Evolutionary conservation across 2,329 filamentous ascomycete genomes (phyloP).

Genomic region (Penicillium sp.): DNA sequence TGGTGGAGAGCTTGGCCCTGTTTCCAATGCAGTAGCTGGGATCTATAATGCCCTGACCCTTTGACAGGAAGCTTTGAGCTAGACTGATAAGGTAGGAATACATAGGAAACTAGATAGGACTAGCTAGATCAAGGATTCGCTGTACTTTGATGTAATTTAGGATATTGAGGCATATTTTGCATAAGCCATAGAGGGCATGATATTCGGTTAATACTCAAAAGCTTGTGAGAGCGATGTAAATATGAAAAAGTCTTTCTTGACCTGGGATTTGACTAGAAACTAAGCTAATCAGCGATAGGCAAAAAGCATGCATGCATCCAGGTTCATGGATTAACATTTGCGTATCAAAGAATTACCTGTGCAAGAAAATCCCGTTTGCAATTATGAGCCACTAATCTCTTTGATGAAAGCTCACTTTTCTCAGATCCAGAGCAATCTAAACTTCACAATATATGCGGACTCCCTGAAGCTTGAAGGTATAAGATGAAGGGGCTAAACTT

Average conservation of each 20-base stretch:
- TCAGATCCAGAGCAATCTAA: background rate
- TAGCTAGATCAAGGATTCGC: too few species aligned
- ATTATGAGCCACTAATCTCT: too few species aligned
- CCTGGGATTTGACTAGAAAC: background rate
- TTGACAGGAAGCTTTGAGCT: too few species aligned
- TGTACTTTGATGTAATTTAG: too few species aligned
- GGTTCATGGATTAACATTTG: background rate
- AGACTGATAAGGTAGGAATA: too few species aligned
- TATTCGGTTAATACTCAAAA: background rate
- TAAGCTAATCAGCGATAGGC: background rate
- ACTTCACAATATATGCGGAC: background rate
- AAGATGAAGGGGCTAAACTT: background rate
- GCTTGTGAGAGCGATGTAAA: background rate
- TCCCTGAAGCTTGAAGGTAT: background rate
- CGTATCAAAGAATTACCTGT: background rate
- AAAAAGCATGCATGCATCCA: background rate
- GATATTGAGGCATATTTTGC: too few species aligned
- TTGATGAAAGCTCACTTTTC: too few species aligned
- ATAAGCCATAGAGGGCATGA: too few species aligned
- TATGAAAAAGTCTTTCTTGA: background rate
- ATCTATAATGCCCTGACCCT: too few species aligned
- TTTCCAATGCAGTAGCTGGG: too few species aligned
- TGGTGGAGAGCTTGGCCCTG: too few species aligned
- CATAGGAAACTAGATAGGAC: too few species aligned
- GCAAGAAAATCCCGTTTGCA: background rate